phyloP scores from a whole-genome alignment of 805 yeast genomes.

The Metschnikowia arizonensis region DNA sequence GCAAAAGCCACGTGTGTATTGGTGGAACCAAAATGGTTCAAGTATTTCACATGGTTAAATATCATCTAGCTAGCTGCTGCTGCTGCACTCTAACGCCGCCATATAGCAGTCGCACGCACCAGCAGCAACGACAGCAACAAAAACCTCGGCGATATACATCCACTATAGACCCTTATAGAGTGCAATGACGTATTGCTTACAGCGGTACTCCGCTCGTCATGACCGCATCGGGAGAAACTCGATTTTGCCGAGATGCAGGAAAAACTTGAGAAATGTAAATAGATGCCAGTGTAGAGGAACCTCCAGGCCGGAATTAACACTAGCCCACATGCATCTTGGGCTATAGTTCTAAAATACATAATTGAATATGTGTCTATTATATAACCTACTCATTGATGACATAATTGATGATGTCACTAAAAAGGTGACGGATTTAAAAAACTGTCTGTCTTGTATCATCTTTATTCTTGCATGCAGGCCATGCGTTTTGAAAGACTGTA shows the following conservation, averaged over 20 bases:
- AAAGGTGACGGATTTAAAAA: too few relatives aligned
- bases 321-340: too few relatives aligned
- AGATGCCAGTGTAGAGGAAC: neutral
- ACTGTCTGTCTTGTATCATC: too few relatives aligned
- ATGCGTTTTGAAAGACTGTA: neutral
- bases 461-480: neutral
- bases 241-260: neutral
- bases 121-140: neutral
- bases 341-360: too few relatives aligned
- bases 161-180: too few relatives aligned
- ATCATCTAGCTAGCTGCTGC: neutral
- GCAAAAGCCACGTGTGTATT: conserved; percentile 68
- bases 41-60: conserved; percentile 48
- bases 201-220: neutral
- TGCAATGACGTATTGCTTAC: too few relatives aligned
- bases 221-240: neutral
- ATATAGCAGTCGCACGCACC: neutral
- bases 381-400: too few relatives aligned
- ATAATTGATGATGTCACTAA: too few relatives aligned
- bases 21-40: conserved; percentile 89
- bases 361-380: too few relatives aligned
- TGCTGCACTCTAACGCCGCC: neutral
- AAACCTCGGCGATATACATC: too few relatives aligned
- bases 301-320: neutral
- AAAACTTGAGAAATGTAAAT: neutral